These are phyloP conservation scores for Pythium rishiriense DNA, from an alignment of 352 stramenopile species.

Conservation along the genomic window DNA sequence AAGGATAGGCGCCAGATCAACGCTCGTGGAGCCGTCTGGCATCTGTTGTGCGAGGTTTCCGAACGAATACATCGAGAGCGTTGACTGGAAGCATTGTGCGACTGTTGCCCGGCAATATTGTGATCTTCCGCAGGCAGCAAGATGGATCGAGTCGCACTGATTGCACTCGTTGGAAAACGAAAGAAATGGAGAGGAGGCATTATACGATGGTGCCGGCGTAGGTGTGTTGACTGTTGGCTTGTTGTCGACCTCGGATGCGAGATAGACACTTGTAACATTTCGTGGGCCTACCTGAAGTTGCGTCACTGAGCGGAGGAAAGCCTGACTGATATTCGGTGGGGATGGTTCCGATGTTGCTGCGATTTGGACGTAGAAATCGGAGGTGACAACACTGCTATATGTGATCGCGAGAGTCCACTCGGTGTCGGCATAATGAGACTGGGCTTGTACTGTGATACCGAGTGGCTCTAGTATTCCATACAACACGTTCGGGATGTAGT, in stretches of 20 bases:
- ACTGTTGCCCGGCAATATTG: constrained; percentile 13
- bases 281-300: constrained; percentile 8
- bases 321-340: constrained; percentile 4
- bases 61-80: not conserved
- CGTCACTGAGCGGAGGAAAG: not conserved
- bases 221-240: not conserved
- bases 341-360: constrained; percentile 9
- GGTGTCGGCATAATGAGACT: not conserved
- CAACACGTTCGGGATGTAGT: not conserved
- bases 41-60: not conserved
- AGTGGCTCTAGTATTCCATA: not conserved
- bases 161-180: constrained; percentile 3
- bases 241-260: not conserved
- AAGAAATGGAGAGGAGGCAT: not conserved
- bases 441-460: constrained; percentile 1
- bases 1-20: constrained; percentile 5
- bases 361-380: constrained; percentile 21
- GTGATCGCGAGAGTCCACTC: constrained; percentile 17
- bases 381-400: constrained; percentile 16
- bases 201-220: not conserved
- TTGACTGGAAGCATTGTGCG: not conserved
- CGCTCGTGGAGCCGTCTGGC: not conserved
- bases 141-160: constrained; percentile 15
- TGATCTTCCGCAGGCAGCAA: constrained; percentile 15
- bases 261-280: not conserved